Evolutionary conservation across 768 basidiomycete genomes (phyloP).

Genomic region (Tricholoma sp.): DNA sequence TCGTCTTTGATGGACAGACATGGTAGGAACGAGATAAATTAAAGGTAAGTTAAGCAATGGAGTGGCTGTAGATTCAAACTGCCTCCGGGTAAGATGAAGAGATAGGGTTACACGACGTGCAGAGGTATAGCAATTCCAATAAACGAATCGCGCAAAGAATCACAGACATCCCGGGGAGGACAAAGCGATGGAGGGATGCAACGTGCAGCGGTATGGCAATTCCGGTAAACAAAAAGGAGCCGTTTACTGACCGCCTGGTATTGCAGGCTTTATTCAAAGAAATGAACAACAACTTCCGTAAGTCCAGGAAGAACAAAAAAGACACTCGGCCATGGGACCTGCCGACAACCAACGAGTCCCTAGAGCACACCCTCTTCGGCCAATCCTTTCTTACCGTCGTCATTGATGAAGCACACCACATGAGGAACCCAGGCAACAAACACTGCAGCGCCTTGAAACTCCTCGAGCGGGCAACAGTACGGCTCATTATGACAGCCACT

Average conservation of each 20-base stretch:
- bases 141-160: too few species aligned
- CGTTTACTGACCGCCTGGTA: not conserved
- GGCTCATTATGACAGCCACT: conserved; percentile 18
- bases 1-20: too few species aligned
- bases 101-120: too few species aligned
- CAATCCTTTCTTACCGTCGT: conserved; percentile 12
- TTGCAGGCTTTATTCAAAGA: conserved; percentile 12
- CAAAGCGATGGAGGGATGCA: too few species aligned
- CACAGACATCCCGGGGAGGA: too few species aligned
- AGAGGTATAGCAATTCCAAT: too few species aligned
- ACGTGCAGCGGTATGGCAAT: too few species aligned
- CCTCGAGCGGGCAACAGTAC: conserved; percentile 4
- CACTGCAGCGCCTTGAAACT: conserved; percentile 12
- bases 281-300: conserved; percentile 7
- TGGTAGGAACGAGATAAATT: too few species aligned
- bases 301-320: not conserved
- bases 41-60: too few species aligned
- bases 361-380: conserved; percentile 12
- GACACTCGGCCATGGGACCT: conserved; percentile 14
- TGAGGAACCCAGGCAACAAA: conserved; percentile 13
- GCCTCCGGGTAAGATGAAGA: too few species aligned
- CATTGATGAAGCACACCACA: conserved; percentile 21
- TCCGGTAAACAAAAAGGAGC: too few species aligned
- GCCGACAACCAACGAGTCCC: not conserved
- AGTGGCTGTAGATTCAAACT: too few species aligned